phyloP scores from a whole-genome alignment of 2,329 filamentous ascomycete species.

The Stachybotrys chlorohalonatus region DNA sequence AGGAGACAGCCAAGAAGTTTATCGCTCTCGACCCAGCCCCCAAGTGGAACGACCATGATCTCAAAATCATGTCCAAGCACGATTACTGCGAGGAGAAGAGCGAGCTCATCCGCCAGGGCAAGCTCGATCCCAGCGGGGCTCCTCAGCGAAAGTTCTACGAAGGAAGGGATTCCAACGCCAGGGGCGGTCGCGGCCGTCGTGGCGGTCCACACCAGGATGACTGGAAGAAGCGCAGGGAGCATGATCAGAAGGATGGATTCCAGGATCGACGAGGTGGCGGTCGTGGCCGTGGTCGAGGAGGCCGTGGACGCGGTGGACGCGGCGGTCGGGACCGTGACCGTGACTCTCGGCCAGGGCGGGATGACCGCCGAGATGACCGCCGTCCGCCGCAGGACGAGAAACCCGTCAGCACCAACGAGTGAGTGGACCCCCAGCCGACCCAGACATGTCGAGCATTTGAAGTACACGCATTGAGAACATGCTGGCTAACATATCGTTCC shows the following conservation, averaged over 20 bases:
- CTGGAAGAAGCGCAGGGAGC: constrained; percentile 56
- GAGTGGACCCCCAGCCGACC: not conserved
- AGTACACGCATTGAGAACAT: no score
- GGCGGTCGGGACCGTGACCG: constrained; percentile 34
- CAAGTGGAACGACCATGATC: constrained; percentile 70
- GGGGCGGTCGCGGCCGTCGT: constrained; percentile 27
- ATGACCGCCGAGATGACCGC: constrained; percentile 20
- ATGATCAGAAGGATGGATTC: constrained; percentile 53
- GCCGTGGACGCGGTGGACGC: constrained; percentile 30
- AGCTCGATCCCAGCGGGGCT: constrained; percentile 48
- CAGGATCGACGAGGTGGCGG: constrained; percentile 36
- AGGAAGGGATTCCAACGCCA: constrained; percentile 29
- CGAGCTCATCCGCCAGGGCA: constrained; percentile 61
- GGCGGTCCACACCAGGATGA: constrained; percentile 40
- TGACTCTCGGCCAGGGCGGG: constrained; percentile 28
- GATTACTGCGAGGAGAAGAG: constrained; percentile 77
- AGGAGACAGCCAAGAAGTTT: constrained; percentile 74
- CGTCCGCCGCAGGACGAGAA: constrained; percentile 8
- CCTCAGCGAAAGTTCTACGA: constrained; percentile 38
- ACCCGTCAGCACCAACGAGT: constrained; percentile 15
- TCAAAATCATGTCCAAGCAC: constrained; percentile 80
- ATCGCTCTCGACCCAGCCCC: constrained; percentile 71
- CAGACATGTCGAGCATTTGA: not conserved
- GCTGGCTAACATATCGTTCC: not conserved
- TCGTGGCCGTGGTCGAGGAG: constrained; percentile 29